A percentile compares a stretch with the other conserved stretches of the same genome.
These are phyloP conservation scores for Dendrocalamus sinicus DNA, from an alignment of 176 grass and related monocot genomes.

Conservation along the genomic window DNA sequence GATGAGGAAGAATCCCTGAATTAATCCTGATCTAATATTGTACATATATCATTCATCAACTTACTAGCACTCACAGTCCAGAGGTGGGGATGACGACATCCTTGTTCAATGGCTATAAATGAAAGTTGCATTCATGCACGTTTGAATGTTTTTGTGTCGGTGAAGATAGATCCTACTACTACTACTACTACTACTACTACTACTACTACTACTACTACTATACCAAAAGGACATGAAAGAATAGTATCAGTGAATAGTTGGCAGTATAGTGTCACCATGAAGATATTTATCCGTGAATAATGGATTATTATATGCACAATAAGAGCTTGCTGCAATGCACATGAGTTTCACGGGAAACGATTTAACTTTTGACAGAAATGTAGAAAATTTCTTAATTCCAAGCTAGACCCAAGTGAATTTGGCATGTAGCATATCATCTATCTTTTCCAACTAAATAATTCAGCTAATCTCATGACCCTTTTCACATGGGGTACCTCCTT, in stretches of 20 bases:
- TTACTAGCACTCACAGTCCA: neutral
- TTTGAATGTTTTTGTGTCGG: neutral
- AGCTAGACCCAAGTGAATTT: neutral
- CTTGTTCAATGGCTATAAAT: slow-evolving; percentile 5
- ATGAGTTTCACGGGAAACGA: no score
- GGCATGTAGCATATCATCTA: neutral
- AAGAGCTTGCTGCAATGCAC: no score
- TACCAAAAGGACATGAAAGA: neutral
- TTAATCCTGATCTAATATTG: neutral
- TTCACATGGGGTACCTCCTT: neutral
- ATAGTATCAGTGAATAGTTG: neutral
- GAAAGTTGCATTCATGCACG: neutral
- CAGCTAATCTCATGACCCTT: neutral
- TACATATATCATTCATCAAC: neutral
- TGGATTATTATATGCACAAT: neutral
- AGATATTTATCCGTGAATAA: neutral
- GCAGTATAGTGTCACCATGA: neutral
- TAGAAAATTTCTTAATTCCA: neutral
- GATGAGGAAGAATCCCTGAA: neutral
- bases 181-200: neutral
- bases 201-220: neutral
- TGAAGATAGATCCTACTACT: neutral
- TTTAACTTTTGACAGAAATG: neutral
- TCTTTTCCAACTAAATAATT: neutral
- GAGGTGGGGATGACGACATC: slow-evolving; percentile 6